These are phyloP conservation scores for Lepraria neglecta DNA, from an alignment of 495 filamentous ascomycete genomes.

Conservation along the genomic window DNA sequence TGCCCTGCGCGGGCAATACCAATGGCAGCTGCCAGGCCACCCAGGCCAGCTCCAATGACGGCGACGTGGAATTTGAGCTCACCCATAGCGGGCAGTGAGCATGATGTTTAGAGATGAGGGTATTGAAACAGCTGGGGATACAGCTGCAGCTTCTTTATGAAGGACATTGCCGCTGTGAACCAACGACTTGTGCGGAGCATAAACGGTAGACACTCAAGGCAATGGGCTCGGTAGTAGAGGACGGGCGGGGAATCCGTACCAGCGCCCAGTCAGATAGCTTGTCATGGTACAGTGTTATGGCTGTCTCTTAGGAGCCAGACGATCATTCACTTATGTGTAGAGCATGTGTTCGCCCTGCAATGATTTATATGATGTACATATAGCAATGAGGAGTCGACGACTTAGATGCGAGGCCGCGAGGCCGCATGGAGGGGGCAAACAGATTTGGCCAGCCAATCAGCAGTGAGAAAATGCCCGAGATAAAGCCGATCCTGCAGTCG, in stretches of 20 bases:
- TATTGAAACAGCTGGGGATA: neutral
- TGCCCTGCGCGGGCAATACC: conserved; percentile 41
- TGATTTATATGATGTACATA: too few species aligned
- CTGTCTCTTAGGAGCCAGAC: neutral
- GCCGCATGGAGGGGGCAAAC: neutral
- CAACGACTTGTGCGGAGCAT: conserved; percentile 17
- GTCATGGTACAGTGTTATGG: neutral
- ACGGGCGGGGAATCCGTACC: conserved; percentile 3
- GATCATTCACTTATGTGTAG: neutral
- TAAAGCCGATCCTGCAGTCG: neutral
- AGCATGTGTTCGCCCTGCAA: too few species aligned
- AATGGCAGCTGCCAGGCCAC: conserved; percentile 47
- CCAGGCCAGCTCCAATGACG: conserved; percentile 47
- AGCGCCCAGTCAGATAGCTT: neutral
- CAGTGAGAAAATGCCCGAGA: neutral
- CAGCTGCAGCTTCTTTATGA: neutral
- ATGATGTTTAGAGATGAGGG: neutral
- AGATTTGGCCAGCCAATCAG: conserved; percentile 3
- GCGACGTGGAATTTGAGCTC: conserved; percentile 33
- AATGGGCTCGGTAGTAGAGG: conserved; percentile 18
- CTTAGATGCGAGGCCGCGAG: neutral
- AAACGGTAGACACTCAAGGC: conserved; percentile 17
- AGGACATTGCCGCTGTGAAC: conserved; percentile 5
- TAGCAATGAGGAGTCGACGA: too few species aligned
- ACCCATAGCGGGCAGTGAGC: conserved; percentile 13